phyloP scores from a whole-genome alignment of 2,329 filamentous ascomycete genomes.

The Dactylella cylindrospora region DNA sequence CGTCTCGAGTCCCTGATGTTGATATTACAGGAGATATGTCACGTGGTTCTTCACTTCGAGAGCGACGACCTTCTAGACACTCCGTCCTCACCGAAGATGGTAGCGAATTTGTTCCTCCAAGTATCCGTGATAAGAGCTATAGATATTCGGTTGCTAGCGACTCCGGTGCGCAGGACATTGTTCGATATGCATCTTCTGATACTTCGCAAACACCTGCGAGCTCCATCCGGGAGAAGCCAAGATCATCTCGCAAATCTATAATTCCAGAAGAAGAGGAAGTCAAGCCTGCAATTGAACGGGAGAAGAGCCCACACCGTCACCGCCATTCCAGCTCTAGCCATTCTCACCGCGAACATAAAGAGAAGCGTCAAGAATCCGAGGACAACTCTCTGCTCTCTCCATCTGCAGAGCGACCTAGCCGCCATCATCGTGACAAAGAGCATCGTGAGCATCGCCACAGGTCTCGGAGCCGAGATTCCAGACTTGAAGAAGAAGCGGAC shows the following conservation, averaged over 20 bases:
- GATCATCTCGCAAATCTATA: slow-evolving; percentile 36
- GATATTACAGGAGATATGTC: slow-evolving; percentile 31
- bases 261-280: slow-evolving; percentile 15
- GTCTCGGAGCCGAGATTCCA: slow-evolving; percentile 31
- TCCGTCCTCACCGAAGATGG: slow-evolving; percentile 36
- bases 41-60: slow-evolving; percentile 30
- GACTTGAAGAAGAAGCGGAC: slow-evolving; percentile 24
- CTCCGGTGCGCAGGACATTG: slow-evolving; percentile 23
- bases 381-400: slow-evolving; percentile 27
- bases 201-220: slow-evolving; percentile 31
- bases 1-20: slow-evolving; percentile 37
- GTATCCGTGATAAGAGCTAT: slow-evolving; percentile 19
- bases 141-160: slow-evolving; percentile 34
- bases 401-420: slow-evolving; percentile 16
- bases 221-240: slow-evolving; percentile 28
- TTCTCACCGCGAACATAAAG: slow-evolving; percentile 20
- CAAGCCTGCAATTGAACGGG: slow-evolving; percentile 7
- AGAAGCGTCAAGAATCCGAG: slow-evolving; percentile 5
- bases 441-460: slow-evolving; percentile 36
- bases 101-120: slow-evolving; percentile 7
- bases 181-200: slow-evolving; percentile 38
- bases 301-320: slow-evolving; percentile 18
- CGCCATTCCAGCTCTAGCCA: slow-evolving; percentile 32
- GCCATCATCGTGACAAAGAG: slow-evolving; percentile 26
- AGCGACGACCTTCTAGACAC: slow-evolving; percentile 34